Evolutionary conservation across 208 protist species (phyloP).

Genomic region (Vickermania spadyakhi): DNA sequence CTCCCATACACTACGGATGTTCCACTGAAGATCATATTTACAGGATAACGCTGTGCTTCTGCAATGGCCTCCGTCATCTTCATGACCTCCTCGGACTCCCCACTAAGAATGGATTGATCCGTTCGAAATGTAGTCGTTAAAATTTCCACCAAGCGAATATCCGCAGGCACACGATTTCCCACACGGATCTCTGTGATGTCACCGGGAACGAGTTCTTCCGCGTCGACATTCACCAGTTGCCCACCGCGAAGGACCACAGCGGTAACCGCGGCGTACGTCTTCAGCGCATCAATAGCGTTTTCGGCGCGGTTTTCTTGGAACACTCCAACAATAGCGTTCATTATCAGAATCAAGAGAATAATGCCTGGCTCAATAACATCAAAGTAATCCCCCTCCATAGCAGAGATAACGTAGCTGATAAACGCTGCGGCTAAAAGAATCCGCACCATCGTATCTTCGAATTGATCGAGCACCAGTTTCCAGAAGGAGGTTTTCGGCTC

Average conservation of each 20-base stretch:
- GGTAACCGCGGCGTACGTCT: slow-evolving; percentile 55
- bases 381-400: slow-evolving; percentile 49
- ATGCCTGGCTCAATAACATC: slow-evolving; percentile 92
- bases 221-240: slow-evolving; percentile 21
- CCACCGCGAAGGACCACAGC: slow-evolving; percentile 71
- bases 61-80: slow-evolving; percentile 41
- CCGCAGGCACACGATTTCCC: slow-evolving; percentile 94
- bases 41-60: slow-evolving; percentile 39
- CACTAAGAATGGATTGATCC: slow-evolving; percentile 92
- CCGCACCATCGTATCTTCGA: slow-evolving; percentile 86
- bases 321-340: slow-evolving; percentile 91
- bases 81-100: slow-evolving; percentile 85
- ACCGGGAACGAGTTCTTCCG: slow-evolving; percentile 90
- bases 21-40: slow-evolving; percentile 92
- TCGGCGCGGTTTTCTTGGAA: slow-evolving; percentile 92
- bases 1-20: slow-evolving; percentile 89
- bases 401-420: slow-evolving; percentile 71
- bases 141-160: slow-evolving; percentile 87
- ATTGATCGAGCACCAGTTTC: slow-evolving; percentile 77
- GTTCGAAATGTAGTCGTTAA: slow-evolving; percentile 80
- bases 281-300: slow-evolving; percentile 82
- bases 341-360: slow-evolving; percentile 91
- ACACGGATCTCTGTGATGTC: slow-evolving; percentile 93
- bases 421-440: slow-evolving; percentile 76
- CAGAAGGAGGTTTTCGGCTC: slow-evolving; percentile 62